Evolutionary conservation across 495 filamentous ascomycete genomes (phyloP).

Genomic region (Penicillium verhagenii): DNA sequence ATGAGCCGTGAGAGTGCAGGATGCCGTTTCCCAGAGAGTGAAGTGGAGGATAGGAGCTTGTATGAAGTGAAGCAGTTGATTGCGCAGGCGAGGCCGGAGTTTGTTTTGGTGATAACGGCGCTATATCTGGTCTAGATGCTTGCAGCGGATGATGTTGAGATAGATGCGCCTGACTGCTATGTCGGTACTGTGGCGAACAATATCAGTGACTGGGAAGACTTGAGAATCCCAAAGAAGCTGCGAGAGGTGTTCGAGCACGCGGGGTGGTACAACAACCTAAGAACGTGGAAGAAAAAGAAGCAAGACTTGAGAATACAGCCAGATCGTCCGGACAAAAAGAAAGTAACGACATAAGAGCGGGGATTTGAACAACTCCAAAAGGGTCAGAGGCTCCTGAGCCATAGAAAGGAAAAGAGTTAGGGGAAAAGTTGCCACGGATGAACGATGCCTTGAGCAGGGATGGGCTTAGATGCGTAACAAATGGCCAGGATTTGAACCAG

Average conservation of each 20-base stretch:
- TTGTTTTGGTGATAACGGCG: constrained; percentile 61
- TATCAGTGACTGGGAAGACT: constrained; percentile 22
- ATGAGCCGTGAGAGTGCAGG: constrained; percentile 48
- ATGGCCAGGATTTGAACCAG: constrained; percentile 21
- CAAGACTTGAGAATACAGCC: constrained; percentile 19
- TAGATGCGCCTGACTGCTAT: constrained; percentile 28
- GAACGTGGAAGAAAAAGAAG: constrained; percentile 20
- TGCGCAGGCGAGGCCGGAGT: constrained; percentile 49
- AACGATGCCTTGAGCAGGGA: constrained; percentile 24
- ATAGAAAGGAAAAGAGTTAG: constrained; percentile 4
- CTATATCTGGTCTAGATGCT: constrained; percentile 62
- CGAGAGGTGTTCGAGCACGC: constrained; percentile 15
- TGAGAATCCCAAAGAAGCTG: constrained; percentile 5
- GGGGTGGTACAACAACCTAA: constrained; percentile 24
- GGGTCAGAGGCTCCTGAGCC: constrained; percentile 9
- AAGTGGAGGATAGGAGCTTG: constrained; percentile 57
- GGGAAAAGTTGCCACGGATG: constrained; percentile 16
- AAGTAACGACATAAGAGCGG: constrained; percentile 24
- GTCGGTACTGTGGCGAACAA: constrained; percentile 33
- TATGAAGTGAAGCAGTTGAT: constrained; percentile 45
- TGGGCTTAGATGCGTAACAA: constrained; percentile 21
- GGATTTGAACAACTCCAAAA: constrained; percentile 16
- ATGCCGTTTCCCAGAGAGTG: constrained; percentile 45
- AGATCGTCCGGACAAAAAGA: constrained; percentile 15
- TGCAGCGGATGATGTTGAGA: constrained; percentile 40